phyloP scores from a whole-genome alignment of 2,329 filamentous ascomycete genomes.

The Pseudogymnoascus sp. region DNA sequence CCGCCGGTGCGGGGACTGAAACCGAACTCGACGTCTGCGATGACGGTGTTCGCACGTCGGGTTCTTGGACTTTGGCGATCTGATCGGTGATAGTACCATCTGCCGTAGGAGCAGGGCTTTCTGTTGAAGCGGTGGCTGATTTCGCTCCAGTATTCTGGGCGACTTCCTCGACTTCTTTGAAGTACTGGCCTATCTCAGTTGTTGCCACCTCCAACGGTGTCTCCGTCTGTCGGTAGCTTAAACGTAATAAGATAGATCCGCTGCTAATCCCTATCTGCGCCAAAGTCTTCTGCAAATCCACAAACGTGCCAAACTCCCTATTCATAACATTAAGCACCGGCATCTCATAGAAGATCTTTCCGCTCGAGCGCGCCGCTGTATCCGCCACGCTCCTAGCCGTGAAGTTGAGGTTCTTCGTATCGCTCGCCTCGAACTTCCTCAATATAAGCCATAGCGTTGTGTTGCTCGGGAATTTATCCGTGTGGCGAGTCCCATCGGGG shows the following conservation, averaged over 20 bases:
- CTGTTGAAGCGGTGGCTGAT: conserved; percentile 9
- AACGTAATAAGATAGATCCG: conserved; percentile 68
- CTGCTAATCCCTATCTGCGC: conserved; percentile 80
- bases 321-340: conserved; percentile 80
- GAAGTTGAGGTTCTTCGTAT: conserved; percentile 61
- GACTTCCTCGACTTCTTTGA: conserved; percentile 34
- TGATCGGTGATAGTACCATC: conserved; percentile 15
- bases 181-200: conserved; percentile 68
- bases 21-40: conserved; percentile 8
- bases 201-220: conserved; percentile 79
- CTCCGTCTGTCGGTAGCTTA: conserved; percentile 69
- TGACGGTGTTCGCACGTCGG: conserved; percentile 6
- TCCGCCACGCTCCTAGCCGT: conserved; percentile 73
- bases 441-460: conserved; percentile 84
- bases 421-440: conserved; percentile 76
- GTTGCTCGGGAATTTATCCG: conserved; percentile 80
- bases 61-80: conserved; percentile 8
- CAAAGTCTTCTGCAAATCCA: conserved; percentile 81
- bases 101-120: conserved; percentile 11
- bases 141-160: background rate
- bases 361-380: conserved; percentile 47
- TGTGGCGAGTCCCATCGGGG: conserved; percentile 61
- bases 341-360: conserved; percentile 79
- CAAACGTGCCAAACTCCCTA: conserved; percentile 65
- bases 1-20: conserved; percentile 2